Evolutionary conservation across 768 basidiomycete genomes (phyloP), one percentile per base, ranked within the genome.

Genomic region (Leucosporidium yakuticum): DNA sequence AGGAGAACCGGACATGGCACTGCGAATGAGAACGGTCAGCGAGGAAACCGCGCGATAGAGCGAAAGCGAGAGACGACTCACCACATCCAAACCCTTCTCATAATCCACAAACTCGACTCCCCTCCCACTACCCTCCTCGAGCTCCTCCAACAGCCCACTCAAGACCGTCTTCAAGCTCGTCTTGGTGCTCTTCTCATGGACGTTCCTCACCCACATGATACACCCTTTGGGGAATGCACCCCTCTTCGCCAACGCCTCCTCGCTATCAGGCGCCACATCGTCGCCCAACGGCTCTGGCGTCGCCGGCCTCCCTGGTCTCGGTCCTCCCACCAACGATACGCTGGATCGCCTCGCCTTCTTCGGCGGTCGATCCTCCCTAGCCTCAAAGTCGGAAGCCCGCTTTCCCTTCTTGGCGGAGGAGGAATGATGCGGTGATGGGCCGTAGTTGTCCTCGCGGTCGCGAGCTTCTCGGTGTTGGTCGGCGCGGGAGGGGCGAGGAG

Each of bases 81-180:
- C 69, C 7, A 50, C 56, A 4, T 59, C 60, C 6, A 61, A 36
- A 4, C 69, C 69, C 56, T 71, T 71, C 55, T 71, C 69, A 27
- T 62, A 71, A 47, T 71, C 69, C 31, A 68, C 69, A 55, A 58
- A 71, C 39, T 71, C 69, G 39, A 71, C 66, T 9, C 69, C 69
- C 53, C 63, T 67, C 39, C 66, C 63, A 48, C 69, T 71, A 5
- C 69, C 69, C 51, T 71, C 69, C 34, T 71, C 65, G 36, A 71
- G 39, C 53, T 62, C n/a, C n/a, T 71, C 66, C 36, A 71, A 36
- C 63, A 71, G 29, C 20, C 39, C 60, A 1, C 55, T 50, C 20
- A 71, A 67, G 25, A 71, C 29, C 21, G 27, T 15, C 36, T 71
- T 71, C 55, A 71, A 36, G 31, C 50, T 62, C 48, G 63, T 67